These are phyloP conservation scores for Psidium friedrichsthalianum DNA, from an alignment of 345 rosid genomes.

Conservation along the genomic window DNA sequence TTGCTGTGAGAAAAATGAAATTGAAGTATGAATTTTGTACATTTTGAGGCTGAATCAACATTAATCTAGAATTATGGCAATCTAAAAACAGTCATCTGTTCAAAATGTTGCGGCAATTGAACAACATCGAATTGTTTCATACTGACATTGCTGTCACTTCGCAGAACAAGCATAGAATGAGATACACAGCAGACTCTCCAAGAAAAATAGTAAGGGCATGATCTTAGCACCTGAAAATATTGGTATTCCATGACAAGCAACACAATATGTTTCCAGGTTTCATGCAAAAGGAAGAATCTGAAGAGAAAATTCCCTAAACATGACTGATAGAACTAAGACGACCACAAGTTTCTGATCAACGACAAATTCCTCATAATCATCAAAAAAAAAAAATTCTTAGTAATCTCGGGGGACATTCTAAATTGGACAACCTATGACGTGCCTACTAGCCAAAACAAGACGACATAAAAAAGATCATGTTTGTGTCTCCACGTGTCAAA, in stretches of 20 bases:
- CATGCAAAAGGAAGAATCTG: background rate
- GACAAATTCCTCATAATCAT: background rate
- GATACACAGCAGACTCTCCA: background rate
- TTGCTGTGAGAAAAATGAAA: constrained; percentile 25
- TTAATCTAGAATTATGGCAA: background rate
- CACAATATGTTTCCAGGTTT: background rate
- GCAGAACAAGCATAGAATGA: background rate
- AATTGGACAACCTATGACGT: background rate
- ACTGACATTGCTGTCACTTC: background rate
- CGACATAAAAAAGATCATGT: background rate
- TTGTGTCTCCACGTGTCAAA: background rate
- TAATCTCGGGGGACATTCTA: background rate
- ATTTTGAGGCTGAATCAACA: background rate
- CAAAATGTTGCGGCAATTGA: background rate
- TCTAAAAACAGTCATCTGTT: background rate
- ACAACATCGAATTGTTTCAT: background rate
- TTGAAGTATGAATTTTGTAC: background rate
- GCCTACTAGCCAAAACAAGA: background rate
- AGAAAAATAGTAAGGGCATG: background rate
- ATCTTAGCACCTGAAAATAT: background rate
- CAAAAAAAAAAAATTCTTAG: background rate
- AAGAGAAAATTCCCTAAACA: background rate
- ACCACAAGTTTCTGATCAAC: background rate
- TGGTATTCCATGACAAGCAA: background rate
- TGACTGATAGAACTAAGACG: background rate